These are phyloP conservation scores for Scutellaria baicalensis DNA, from an alignment of 257 asterid species.

Conservation along the genomic window DNA sequence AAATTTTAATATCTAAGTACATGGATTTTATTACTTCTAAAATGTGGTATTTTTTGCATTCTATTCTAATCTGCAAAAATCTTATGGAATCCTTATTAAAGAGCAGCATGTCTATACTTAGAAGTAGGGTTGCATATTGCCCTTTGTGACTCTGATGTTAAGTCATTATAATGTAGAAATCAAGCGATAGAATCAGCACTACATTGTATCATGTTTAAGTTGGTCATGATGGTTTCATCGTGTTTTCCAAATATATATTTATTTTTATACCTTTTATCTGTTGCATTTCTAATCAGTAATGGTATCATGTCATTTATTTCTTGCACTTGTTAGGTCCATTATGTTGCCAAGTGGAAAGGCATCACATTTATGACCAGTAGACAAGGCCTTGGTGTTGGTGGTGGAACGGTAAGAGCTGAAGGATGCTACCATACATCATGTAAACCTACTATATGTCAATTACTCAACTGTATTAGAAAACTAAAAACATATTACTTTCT, in stretches of 20 bases:
- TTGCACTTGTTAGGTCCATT: conserved; percentile 57
- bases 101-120: not conserved
- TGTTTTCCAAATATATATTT: not conserved
- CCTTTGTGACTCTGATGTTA: not conserved
- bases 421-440: not conserved
- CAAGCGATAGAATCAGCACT: not conserved
- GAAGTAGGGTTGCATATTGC: not conserved
- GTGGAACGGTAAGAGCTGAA: conserved; percentile 74
- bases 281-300: not conserved
- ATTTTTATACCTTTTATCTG: not conserved
- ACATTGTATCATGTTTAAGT: not conserved
- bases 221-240: not conserved
- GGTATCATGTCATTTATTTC: not conserved
- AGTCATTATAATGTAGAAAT: not conserved
- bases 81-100: not conserved
- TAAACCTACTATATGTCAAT: not conserved
- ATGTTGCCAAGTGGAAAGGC: conserved; percentile 95
- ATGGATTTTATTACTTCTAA: conserved; percentile 14
- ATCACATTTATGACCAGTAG: conserved; percentile 91
- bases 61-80: not conserved
- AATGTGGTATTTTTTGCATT: conserved; percentile 5
- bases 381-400: conserved; percentile 91
- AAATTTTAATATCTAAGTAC: conserved; percentile 38
- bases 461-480: too few species aligned
- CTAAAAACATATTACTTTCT: too few species aligned